phyloP scores from a whole-genome alignment of 1,139 yeast genomes.

The Yamadazyma triangularis region DNA sequence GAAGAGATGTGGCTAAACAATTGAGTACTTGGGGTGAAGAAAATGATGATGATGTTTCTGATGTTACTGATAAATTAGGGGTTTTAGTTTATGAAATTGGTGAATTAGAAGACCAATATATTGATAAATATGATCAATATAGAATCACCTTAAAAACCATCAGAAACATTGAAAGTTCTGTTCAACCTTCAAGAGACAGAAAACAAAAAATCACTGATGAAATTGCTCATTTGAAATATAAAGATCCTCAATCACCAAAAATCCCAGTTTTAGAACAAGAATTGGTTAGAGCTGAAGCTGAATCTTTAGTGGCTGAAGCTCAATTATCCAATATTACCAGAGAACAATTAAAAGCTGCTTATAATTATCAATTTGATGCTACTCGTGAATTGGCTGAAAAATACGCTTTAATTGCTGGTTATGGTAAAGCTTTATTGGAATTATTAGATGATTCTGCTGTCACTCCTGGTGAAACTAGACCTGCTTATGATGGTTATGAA shows the following conservation, averaged over 20 bases:
- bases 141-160: constrained; percentile 92
- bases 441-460: constrained; percentile 94
- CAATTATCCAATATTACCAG: constrained; percentile 97
- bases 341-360: constrained; percentile 95
- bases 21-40: constrained; percentile 97
- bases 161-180: constrained; percentile 95
- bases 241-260: constrained; percentile 97
- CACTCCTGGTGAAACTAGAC: constrained; percentile 99
- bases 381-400: constrained; percentile 95
- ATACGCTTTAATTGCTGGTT: constrained; percentile 94
- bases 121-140: constrained; percentile 97
- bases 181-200: constrained; percentile 97
- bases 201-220: constrained; percentile 97
- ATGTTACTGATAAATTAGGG: constrained; percentile 95
- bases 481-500: constrained; percentile 97
- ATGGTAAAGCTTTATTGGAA: constrained; percentile 96
- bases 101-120: constrained; percentile 96
- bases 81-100: constrained; percentile 94
- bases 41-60: constrained; percentile 94
- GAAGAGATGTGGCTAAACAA: constrained; percentile 96
- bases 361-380: constrained; percentile 95
- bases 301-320: constrained; percentile 97
- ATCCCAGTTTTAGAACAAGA: constrained; percentile 95
- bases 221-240: constrained; percentile 95
- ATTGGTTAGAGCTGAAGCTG: constrained; percentile 98